phyloP scores from a whole-genome alignment of 768 basidiomycete species.

The Ramaria sp. region DNA sequence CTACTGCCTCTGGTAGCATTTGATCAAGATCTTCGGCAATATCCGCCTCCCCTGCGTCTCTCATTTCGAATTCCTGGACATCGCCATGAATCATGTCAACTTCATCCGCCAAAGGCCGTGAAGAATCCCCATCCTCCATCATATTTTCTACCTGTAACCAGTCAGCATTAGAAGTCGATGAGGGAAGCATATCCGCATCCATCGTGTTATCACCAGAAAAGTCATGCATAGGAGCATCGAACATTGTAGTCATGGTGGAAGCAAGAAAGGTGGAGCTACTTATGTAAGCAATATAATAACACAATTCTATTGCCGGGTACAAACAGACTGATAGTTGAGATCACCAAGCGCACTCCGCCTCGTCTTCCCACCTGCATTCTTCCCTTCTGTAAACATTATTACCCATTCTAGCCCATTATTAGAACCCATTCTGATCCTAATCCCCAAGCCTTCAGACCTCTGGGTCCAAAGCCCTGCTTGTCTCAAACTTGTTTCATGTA shows the following conservation, averaged over 20 bases:
- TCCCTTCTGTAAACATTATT: too few relatives aligned
- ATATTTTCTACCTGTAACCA: constrained; percentile 10
- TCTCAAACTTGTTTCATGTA: too few relatives aligned
- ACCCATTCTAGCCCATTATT: too few relatives aligned
- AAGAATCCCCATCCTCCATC: constrained; percentile 7
- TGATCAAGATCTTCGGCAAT: not conserved
- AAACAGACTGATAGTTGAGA: too few relatives aligned
- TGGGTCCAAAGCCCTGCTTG: too few relatives aligned
- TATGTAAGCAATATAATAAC: too few relatives aligned
- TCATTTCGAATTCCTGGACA: constrained; percentile 10
- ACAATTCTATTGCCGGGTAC: too few relatives aligned
- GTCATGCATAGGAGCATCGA: constrained; percentile 5
- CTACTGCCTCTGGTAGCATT: not conserved
- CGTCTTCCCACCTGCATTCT: too few relatives aligned
- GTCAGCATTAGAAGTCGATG: constrained; percentile 3
- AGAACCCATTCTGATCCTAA: too few relatives aligned
- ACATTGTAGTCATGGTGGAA: constrained; percentile 3
- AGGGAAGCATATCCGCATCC: constrained; percentile 8
- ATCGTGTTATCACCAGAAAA: constrained; percentile 6
- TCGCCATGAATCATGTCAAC: constrained; percentile 8
- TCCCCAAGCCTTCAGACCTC: too few relatives aligned
- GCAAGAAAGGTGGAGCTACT: not conserved
- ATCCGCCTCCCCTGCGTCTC: not conserved
- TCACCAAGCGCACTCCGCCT: too few relatives aligned
- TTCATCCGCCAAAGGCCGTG: not conserved